These are phyloP conservation scores for Sclerotinia trifoliorum DNA, from an alignment of 2,329 filamentous ascomycete genomes.

Conservation along the genomic window DNA sequence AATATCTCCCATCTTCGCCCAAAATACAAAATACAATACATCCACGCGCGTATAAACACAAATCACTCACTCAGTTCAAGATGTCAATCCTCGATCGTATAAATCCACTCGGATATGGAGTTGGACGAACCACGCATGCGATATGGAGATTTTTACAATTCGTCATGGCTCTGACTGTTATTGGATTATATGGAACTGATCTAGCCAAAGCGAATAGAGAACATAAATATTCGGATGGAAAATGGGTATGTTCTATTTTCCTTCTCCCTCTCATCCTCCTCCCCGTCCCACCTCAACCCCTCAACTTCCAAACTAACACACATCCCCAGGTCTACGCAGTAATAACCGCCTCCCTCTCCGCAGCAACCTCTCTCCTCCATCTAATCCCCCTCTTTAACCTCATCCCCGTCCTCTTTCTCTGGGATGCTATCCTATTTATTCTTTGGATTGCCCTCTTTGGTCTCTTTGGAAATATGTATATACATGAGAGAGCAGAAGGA, in stretches of 20 bases:
- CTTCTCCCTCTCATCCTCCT: not conserved
- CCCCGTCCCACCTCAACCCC: not conserved
- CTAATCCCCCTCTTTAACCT: constrained; percentile 60
- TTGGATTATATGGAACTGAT: constrained; percentile 75
- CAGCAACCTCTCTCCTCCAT: constrained; percentile 64
- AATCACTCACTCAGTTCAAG: not conserved
- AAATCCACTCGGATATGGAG: constrained; percentile 4
- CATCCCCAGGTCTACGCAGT: constrained; percentile 64
- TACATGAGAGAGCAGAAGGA: constrained; percentile 64
- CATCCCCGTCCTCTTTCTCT: constrained; percentile 57
- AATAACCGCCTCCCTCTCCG: constrained; percentile 64
- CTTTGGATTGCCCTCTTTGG: constrained; percentile 83
- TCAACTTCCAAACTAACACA: not conserved
- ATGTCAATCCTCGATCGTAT: constrained; percentile 14
- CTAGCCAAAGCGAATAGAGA: constrained; percentile 54
- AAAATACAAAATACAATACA: not conserved
- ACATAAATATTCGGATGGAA: constrained; percentile 55
- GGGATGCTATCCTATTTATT: constrained; percentile 71
- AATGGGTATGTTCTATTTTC: constrained; percentile 59
- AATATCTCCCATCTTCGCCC: not conserved
- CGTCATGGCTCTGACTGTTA: constrained; percentile 71
- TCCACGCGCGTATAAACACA: not conserved
- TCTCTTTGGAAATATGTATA: constrained; percentile 77
- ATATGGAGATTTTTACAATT: constrained; percentile 74
- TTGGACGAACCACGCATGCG: constrained; percentile 45